Evolutionary conservation across 495 filamentous ascomycete species (phyloP), one percentile per base, ranked within the genome.

Genomic region (Aspergillus cavernicola): DNA sequence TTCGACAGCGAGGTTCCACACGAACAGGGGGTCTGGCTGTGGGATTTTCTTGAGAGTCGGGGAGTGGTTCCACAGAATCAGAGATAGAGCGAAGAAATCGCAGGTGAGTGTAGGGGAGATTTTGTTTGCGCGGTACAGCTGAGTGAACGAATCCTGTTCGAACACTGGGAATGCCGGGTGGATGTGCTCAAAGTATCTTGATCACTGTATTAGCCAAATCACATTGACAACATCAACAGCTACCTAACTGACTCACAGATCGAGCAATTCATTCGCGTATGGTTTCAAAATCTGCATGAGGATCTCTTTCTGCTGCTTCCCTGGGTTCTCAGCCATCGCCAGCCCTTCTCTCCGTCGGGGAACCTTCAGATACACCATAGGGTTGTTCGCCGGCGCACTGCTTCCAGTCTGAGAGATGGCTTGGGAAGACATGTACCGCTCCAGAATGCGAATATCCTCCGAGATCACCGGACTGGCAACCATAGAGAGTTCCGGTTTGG

Each of bases 161-260:
- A 75, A 51, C 6, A 75, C 40, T 1, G 72, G 72, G 53, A 72
- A 71, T 46, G 63, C 61, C 7, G 55, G 56, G 46, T 75, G 69
- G 13, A 71, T 58, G 22, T 69, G 52, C 13, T 62, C 55, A 42
- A 71, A 72, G 43, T 69, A 70, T 23, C 64, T 66, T 26, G 26
- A 39, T 31, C 22, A 33, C 37, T 15, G 48, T 18, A 32, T 41
- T 32, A 42, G 48, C 36, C 12, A 39, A 23, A 41, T 1, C 28
- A 23, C 24, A 12, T 6, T 3, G 15, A 11, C 15, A 31, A 11
- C 12, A 32, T 32, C 5, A 32, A 13, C 11, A 15, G 36, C 18
- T 32, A 40, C 12, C 12, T 20, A 6, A 18, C 19, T 20, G 24
- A 33, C 63, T 23, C 56, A 68, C 58, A 71, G 49, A 24, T 52